Evolutionary conservation across 805 yeast genomes (phyloP), one percentile per base, ranked within the genome.

Genomic region (Torulaspora gathmanii): DNA sequence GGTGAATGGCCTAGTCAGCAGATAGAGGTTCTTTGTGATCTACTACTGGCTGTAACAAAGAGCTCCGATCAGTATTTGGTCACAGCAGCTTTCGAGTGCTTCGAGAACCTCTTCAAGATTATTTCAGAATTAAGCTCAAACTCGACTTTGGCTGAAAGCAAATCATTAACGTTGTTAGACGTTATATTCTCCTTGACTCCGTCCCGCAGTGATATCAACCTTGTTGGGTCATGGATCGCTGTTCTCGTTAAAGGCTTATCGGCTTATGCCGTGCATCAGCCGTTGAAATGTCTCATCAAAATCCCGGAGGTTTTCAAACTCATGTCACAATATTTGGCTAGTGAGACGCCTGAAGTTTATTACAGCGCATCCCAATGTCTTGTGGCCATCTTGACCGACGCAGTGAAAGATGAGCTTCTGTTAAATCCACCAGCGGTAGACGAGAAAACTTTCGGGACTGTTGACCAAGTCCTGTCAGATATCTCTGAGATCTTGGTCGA

Each of bases 201-300:
- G 4, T 74, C 95, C 1, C 63, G 77, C 17, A 84, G 82, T 55
- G 98, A 93, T 60, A 73, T 83, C 25, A 90, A 88, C 63, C 74
- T 93, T 53, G 88, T 91, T 2, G 96, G 95, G 11, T 78, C 96
- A 10, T 93, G 99, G 99, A 75, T 89, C 33, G 96, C 97, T 1
- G 95, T 90, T 16, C 77, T 91, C 36, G 93, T 96, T 7, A 89
- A 88, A 58, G 95, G 91, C 37, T 69, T 78, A 37, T 67, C 75
- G 3, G 70, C 83, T 0, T 80, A 77, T 52, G 66, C 84, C 4
- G 64, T 63, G n/a, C 68, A 76, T 34, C 76, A 78, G 45, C 74
- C 81, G 5, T 53, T 69, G 13, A 67, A 71, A 33, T 80, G 86
- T 43, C 61, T 89, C 27, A 54, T 65, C 25, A 78, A 77, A 52